Base-by-base conservation (phyloP, 192 early-diverging fungal genomes). In the Coemansia sp. region DNA sequence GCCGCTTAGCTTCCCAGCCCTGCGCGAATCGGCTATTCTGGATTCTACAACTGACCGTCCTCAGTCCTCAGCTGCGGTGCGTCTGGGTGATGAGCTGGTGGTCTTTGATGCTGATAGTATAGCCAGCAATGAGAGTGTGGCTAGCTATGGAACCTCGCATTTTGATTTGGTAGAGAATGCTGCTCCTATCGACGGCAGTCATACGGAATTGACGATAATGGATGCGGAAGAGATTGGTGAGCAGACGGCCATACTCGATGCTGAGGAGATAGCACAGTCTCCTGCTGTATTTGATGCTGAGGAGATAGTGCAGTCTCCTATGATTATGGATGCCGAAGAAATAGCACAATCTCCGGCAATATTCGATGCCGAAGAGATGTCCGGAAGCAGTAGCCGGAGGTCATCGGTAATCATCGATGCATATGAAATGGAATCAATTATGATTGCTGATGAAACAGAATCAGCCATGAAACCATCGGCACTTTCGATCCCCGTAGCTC, bases 121-220 rank as follows among this genome's bases (percentile, higher is more conserved):
- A 11, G 14, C 38, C 23, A 59, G 57, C 15, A 15, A n/a, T n/a
- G 35, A 10, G 20, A 36, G 42, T 14, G 16, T 57, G 15, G 28
- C 26, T 20, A 63, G 69, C 48, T 42, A 35, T 15, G 57, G 57
- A 16, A 46, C 20, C 23, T 33, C 46, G 43, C 51, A 63, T 16
- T 62, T 66, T 43, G 71, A 74, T 35, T n/a, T 74, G 64, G 57
- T 74, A 10, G 71, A 63, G 39, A 67, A 74, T 23, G 71, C 71
- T 1, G 51, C 52, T 8, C 43, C 58, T 7, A 39, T 72, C 7
- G 56, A 30, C 50, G 6, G 50, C 16, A 35, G 33, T 7, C 30
- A 43, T 6, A 38, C 35, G 3, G 59, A 16, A n/a, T 41, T 55
- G 6, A 16, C 31, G 36, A 38, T 67, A 23, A 63, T 52, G 40